Percentiles rank a stretch among this genome's conserved stretches.
phyloP scores from a whole-genome alignment of 2,329 filamentous ascomycete genomes.

The Coleophoma cylindrospora region DNA sequence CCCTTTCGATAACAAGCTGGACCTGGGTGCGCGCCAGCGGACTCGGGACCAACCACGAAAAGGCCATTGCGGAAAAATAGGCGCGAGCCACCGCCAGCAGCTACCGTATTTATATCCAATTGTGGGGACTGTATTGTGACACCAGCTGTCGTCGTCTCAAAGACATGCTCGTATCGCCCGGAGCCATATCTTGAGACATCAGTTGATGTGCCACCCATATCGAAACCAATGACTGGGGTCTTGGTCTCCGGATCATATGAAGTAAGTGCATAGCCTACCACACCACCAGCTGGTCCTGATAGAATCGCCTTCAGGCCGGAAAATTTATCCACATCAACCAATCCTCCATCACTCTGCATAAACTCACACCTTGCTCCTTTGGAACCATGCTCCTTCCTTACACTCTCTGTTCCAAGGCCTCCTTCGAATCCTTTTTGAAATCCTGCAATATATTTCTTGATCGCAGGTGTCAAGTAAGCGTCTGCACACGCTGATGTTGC shows the following conservation, averaged over 20 bases:
- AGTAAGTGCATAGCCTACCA: conserved; percentile 88
- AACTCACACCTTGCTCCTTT: conserved; percentile 84
- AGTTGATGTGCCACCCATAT: conserved; percentile 92
- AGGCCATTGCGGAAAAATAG: conserved; percentile 86
- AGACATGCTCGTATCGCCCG: conserved; percentile 87
- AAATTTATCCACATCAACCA: conserved; percentile 73
- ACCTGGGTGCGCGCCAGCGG: conserved; percentile 82
- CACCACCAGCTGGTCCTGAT: conserved; percentile 87
- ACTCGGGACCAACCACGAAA: conserved; percentile 87
- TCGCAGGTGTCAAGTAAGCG: conserved; percentile 68
- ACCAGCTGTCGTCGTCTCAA: conserved; percentile 91
- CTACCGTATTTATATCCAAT: conserved; percentile 91
- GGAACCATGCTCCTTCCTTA: conserved; percentile 58
- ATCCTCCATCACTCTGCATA: conserved; percentile 69
- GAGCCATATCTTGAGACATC: conserved; percentile 85
- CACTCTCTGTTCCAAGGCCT: conserved; percentile 70
- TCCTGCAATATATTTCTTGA: conserved; percentile 66
- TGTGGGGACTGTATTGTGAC: conserved; percentile 91
- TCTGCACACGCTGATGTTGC: conserved; percentile 70
- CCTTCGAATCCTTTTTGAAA: conserved; percentile 79
- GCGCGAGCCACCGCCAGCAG: conserved; percentile 79
- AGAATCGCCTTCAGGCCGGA: conserved; percentile 81
- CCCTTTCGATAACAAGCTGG: conserved; percentile 89
- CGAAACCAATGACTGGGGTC: conserved; percentile 87
- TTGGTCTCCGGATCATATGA: conserved; percentile 81